phyloP scores from a whole-genome alignment of 2,329 filamentous ascomycete genomes.

The Aspergillus unguis region DNA sequence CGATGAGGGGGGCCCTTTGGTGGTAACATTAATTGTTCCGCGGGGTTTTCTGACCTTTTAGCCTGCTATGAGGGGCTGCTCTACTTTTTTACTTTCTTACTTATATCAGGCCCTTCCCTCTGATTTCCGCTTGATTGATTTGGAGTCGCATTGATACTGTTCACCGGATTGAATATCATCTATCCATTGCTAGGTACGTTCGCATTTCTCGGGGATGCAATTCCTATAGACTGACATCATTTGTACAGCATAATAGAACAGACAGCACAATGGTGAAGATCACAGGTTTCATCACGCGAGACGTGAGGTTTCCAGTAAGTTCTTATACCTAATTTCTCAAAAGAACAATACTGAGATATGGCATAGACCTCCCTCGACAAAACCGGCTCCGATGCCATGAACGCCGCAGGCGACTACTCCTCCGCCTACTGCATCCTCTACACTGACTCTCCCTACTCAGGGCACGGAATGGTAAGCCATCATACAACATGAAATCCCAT shows the following conservation, averaged over 20 bases:
- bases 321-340: not conserved
- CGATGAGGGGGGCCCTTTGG: slow-evolving; percentile 4
- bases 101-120: slow-evolving; percentile 1
- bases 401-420: slow-evolving; percentile 87
- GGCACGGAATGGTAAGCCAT: slow-evolving; percentile 42
- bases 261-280: slow-evolving; percentile 57
- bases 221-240: no score
- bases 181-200: no score
- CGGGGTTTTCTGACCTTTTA: slow-evolving; percentile 10
- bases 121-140: not conserved
- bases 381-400: slow-evolving; percentile 97
- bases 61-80: not conserved
- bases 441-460: slow-evolving; percentile 61
- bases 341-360: not conserved
- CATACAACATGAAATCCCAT: not conserved
- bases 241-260: not conserved
- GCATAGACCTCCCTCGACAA: slow-evolving; percentile 80
- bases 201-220: no score
- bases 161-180: not conserved
- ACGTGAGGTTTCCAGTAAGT: slow-evolving; percentile 68
- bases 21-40: slow-evolving; percentile 6
- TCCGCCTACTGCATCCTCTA: slow-evolving; percentile 89
- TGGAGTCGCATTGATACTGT: not conserved
- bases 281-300: slow-evolving; percentile 67
- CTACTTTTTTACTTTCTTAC: not conserved